Evolutionary conservation across 208 protist genomes (phyloP).

Genomic region (Acanthamoeba triangularis): DNA sequence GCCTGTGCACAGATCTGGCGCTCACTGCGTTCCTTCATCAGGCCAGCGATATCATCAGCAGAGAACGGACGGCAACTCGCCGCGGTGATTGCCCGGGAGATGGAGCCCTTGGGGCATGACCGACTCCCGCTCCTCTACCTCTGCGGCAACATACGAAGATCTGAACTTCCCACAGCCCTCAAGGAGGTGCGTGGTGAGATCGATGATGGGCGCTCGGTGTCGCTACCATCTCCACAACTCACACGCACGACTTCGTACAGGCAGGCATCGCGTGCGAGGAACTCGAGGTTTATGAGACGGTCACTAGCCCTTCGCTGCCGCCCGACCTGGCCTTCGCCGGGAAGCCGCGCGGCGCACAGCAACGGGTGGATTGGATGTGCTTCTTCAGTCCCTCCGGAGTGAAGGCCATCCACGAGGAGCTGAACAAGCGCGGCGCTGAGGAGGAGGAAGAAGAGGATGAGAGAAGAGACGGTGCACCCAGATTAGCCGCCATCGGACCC

Average conservation of each 20-base stretch:
- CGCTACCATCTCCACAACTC: neutral
- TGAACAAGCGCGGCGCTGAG: neutral
- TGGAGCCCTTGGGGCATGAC: neutral
- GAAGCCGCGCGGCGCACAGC: neutral
- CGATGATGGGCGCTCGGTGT: neutral
- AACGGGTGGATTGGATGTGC: constrained; percentile 37
- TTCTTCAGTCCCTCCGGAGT: constrained; percentile 60
- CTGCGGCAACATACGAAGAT: constrained; percentile 1
- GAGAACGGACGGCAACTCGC: constrained; percentile 14
- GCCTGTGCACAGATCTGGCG: no score
- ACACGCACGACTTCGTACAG: neutral
- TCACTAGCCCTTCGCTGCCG: constrained; percentile 19
- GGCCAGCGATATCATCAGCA: neutral
- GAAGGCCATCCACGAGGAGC: constrained; percentile 38
- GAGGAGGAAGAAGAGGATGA: neutral
- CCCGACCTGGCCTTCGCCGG: neutral
- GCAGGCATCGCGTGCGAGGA: neutral
- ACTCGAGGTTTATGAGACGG: constrained; percentile 42
- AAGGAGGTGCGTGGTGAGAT: neutral
- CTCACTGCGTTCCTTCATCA: neutral
- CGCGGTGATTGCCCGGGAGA: neutral
- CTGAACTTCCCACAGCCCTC: constrained; percentile 9
- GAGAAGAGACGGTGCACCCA: neutral
- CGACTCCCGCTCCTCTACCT: constrained; percentile 4
- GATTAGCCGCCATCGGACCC: constrained; percentile 21